Base-by-base conservation (phyloP, 192 early-diverging fungal species). In the Coemansia sp. region DNA sequence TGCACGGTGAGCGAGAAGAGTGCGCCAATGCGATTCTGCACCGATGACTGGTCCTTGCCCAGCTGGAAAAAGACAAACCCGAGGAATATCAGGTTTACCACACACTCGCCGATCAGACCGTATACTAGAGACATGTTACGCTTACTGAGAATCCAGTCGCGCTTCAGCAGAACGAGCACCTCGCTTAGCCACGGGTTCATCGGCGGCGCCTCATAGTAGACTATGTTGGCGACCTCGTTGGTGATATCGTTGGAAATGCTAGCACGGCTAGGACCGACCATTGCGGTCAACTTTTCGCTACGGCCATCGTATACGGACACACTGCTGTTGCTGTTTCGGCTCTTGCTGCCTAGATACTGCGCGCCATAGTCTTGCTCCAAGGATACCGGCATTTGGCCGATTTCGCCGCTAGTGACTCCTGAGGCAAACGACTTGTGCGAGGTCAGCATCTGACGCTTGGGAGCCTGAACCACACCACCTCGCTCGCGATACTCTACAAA, bases 11-110 rank as follows among this genome's bases (percentile, higher is more conserved):
- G 46, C 36, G 73, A 73, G 50, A 76, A 83, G 53, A 83, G 65
- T 11, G 75, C 53, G 22, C 85, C 85, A 53, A 83, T 78, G 41
- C 85, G 76, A 70, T 86, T 86, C 65, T 83, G 85, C 40, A 86
- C 74, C 0, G 77, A 80, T 0, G 74, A 38, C 68, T 80, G 77
- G 57, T 73, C 47, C 36, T 62, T 74, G 24, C 65, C 67, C 0
- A 86, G 66, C 70, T 82, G 80, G 77, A 86, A 83, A 60, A 85
- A 87, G 46, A 86, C 84, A 66, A 90, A 86, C 16, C 87, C 85
- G 12, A 87, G 52, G 31, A 90, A 73, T 7, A 88, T 27, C 61
- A 76, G 38, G 66, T 81, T 68, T 16, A 75, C 68, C 33, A 85
- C 27, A 20, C 62, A 49, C 40, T 81, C 76, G 22, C 50, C 53